Base-by-base conservation (phyloP, 2,329 filamentous ascomycete species). In the Pseudodiploospora longispora region DNA sequence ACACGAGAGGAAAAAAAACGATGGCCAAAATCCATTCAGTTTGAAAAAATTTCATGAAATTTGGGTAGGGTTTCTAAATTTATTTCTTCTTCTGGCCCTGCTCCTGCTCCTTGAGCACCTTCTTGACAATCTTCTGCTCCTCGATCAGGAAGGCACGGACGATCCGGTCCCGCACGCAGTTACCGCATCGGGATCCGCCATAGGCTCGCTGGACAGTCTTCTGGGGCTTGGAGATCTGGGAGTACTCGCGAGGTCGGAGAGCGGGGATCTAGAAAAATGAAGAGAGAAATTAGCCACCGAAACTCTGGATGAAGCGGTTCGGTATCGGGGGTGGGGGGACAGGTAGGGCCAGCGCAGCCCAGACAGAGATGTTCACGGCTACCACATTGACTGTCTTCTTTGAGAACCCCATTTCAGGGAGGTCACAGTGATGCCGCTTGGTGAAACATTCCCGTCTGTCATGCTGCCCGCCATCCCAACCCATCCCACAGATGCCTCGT, bases 111-210 rank as follows among this genome's bases (percentile, higher is more conserved):
- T 96, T 96, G 70, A 97, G 82, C 64, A 98, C 93, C 87, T 98
- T 98, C 89, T 98, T 98, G 75, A 98, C 93, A 64, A 98, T 97
- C 87, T 98, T 98, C 82, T 98, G 93, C 83, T 98, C 93, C 80
- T 98, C 94, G 59, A 98, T 97, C 71, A 98, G 77, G 85, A 98
- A 98, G 55, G 93, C 93, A 62, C 93, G 88, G 61, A 96, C 88
- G 60, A 98, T 87, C 62, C 93, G 86, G 79, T 98, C 93, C 73
- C 91, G 90, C 61, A 98, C 93, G 74, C 93, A 98, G 81, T 88
- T 93, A 68, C 86, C 89, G 80, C 93, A 98, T 82, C 93, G 87
- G 64, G 90, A 96, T 67, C 93, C 93, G 71, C 93, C 90, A 72
- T 98, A 98, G 65, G 93, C 90, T 64, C 93, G 89, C 78, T 93